Percentiles rank a stretch among this genome's conserved stretches.
phyloP scores from a whole-genome alignment of 2,329 filamentous ascomycete species.

The Phyllosticta citrichinensis region DNA sequence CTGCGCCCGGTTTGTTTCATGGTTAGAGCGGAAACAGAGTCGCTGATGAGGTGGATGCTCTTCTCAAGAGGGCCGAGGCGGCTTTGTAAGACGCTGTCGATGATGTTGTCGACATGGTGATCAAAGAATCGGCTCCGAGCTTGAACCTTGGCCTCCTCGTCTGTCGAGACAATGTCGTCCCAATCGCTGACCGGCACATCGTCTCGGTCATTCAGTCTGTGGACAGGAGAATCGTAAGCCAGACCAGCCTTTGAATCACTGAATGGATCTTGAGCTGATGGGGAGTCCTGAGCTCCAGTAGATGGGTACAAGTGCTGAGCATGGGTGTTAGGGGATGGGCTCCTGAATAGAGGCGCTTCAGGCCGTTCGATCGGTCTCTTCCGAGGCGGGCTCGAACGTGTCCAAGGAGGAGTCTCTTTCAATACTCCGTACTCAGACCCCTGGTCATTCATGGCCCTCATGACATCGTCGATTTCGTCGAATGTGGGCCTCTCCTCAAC shows the following conservation, averaged over 20 bases:
- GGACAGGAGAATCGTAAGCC: constrained; percentile 48
- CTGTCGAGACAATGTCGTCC: constrained; percentile 75
- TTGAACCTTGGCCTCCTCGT: constrained; percentile 74
- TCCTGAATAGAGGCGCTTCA: constrained; percentile 43
- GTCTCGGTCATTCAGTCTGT: constrained; percentile 52
- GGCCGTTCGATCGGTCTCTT: constrained; percentile 22
- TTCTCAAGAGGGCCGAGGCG: constrained; percentile 74
- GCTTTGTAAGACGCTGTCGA: constrained; percentile 65
- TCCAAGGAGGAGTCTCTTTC: constrained; percentile 29
- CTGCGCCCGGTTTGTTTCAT: constrained; percentile 45
- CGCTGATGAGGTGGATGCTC: constrained; percentile 65
- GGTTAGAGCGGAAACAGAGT: constrained; percentile 44
- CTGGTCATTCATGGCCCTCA: constrained; percentile 70
- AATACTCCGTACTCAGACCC: constrained; percentile 68
- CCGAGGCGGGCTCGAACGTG: constrained; percentile 10
- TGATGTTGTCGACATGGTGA: constrained; percentile 74
- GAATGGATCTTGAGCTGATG: constrained; percentile 43
- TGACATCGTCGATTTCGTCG: constrained; percentile 85
- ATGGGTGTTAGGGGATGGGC: constrained; percentile 65
- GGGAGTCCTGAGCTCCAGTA: constrained; percentile 19
- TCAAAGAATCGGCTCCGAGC: constrained; percentile 83
- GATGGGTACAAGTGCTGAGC: constrained; percentile 41
- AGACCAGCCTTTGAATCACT: constrained; percentile 52
- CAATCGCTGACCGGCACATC: constrained; percentile 75
- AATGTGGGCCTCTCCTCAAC: constrained; percentile 44